phyloP scores from a whole-genome alignment of 768 basidiomycete genomes.

The Hirschioporus abietinus region DNA sequence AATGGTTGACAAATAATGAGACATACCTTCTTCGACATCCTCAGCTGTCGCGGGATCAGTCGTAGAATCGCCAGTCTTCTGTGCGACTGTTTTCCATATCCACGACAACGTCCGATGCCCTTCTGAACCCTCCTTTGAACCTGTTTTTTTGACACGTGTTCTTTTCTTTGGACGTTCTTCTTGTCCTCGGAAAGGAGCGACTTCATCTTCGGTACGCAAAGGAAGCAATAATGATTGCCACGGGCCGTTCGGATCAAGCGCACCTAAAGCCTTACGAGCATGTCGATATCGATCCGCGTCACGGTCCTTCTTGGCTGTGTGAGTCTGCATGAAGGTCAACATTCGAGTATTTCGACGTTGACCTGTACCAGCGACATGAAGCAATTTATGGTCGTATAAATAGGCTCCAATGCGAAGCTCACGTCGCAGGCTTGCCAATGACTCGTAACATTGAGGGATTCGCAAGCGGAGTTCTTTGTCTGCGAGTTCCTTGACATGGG shows the following conservation, averaged over 20 bases:
- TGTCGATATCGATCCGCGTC: conserved; percentile 1
- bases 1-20: too few species aligned
- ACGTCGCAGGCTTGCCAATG: conserved; percentile 14
- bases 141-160: not conserved
- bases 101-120: conserved; percentile 17
- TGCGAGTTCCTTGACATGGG: conserved; percentile 5
- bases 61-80: not conserved
- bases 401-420: conserved; percentile 11
- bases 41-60: conserved; percentile 3
- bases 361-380: conserved; percentile 10
- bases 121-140: not conserved
- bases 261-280: not conserved
- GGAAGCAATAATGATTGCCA: conserved; percentile 1
- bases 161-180: not conserved
- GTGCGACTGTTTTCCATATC: conserved; percentile 19
- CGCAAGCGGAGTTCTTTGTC: conserved; percentile 19
- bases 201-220: conserved; percentile 2
- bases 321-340: not conserved
- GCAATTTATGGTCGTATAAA: conserved; percentile 6
- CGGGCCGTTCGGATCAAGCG: conserved; percentile 1
- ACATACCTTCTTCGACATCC: conserved; percentile 9
- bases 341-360: conserved; percentile 5
- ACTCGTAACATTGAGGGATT: conserved; percentile 16
- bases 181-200: not conserved
- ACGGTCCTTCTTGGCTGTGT: not conserved